Base-by-base conservation (phyloP, 768 basidiomycete species). In the Asterophora parasitica region DNA sequence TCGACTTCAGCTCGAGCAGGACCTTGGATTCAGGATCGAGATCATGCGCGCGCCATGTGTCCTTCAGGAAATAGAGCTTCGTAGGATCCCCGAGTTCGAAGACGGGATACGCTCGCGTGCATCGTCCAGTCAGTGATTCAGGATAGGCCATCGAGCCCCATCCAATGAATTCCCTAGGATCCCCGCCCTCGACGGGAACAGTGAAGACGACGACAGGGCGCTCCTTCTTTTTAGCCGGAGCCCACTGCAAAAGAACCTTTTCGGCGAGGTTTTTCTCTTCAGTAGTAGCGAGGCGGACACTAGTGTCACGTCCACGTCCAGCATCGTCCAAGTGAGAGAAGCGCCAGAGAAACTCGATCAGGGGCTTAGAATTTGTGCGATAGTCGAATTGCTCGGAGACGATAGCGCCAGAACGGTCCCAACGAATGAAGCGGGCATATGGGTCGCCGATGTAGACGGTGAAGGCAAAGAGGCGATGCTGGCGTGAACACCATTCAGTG, bases 361-460 rank as follows among this genome's bases (percentile, higher is more conserved):
- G 53, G 0, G 50, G 15, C 7, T 48, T 1, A 11, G 57, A 58
- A 0, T 62, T 17, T 2, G 51, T 7, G 6, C 46, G 46, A 30
- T 60, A 61, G 37, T 64, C 37, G 53, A 71, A 67, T 0, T 37
- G 13, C 15, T 51, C 45, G 0, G 67, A 58, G 3, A 67, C 65
- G n/a, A 70, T 55, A 1, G 53, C 58, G 7, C 68, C 71, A 7
- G 65, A 52, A 1, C 68, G 60, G 43, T 72, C 70, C 54, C 62
- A 58, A 3, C 63, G 61, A 16, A 72, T 57, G 33, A 71, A 50
- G 6, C 68, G 64, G 5, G 53, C 63, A 17, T 42, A 46, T 0
- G 47, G 46, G 15, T 60, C 60, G 15, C 43, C 57, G 13, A 72
- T 49, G 30, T 53, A 57, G 32, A 69, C 27, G 0, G 64, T 56